Conservation (phyloP, 257 asterid species). For the Forsythia suspensa region DNA sequence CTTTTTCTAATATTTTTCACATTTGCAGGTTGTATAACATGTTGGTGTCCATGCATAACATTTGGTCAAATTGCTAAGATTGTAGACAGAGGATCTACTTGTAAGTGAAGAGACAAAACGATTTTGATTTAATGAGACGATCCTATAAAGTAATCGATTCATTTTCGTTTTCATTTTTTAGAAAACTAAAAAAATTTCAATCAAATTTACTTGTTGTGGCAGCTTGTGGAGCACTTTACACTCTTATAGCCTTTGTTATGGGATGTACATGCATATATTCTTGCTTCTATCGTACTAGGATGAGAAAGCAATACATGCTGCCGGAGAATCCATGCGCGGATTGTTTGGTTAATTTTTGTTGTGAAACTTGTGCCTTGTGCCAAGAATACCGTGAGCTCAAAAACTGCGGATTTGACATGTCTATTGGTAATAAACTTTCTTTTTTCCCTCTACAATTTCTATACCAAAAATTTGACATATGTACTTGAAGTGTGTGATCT, state of each 20-base stretch:
- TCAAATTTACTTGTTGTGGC: neutral
- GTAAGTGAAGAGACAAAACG: conserved; percentile 24
- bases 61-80: conserved; percentile 59
- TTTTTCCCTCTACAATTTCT: no score
- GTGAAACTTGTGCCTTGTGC: conserved; percentile 37
- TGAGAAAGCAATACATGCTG: conserved; percentile 28
- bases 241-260: conserved; percentile 8
- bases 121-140: neutral
- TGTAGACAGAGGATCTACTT: conserved; percentile 48
- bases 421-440: conserved; percentile 23
- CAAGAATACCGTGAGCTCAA: conserved; percentile 48
- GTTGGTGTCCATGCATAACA: conserved; percentile 59
- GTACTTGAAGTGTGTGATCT: no score
- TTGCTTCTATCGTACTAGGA: conserved; percentile 33
- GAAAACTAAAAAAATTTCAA: no score
- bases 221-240: conserved; percentile 46
- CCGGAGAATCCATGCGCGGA: conserved; percentile 27
- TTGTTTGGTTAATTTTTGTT: conserved; percentile 26
- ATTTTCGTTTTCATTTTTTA: no score
- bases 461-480: no score
- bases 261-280: conserved; percentile 34
- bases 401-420: conserved; percentile 43
- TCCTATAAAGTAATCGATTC: no score
- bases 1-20: neutral
- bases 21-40: conserved; percentile 45